Base-by-base conservation (phyloP, 306 rosid genomes). In the Vigna nakashimae region DNA sequence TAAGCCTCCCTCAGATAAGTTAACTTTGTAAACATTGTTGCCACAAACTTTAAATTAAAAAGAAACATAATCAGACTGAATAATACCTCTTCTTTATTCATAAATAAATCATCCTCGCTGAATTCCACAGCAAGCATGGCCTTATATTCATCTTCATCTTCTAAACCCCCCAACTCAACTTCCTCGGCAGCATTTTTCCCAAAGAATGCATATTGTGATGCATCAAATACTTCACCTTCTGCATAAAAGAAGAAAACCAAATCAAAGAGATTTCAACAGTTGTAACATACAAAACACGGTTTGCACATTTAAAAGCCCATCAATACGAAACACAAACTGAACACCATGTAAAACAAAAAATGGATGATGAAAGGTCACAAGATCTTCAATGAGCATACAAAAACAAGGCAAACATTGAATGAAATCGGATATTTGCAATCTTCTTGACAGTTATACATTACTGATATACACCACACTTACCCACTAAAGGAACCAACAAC, bases 121-220 rank as follows among this genome's bases (percentile, higher is more conserved):
- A 78, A 69, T 69, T 66, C 96, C 77, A 40, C 84, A 26, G 87
- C 79, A 84, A 88, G 88, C 55, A 76, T 43, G 81, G 87, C 84
- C 63, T 71, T 16, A 20, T 26, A 76, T 76, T 52, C 88, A 43
- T 80, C 90, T 53, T 77, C 90, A 6, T 87, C 97, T 18, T 88
- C 98, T 73, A 96, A 88, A 5, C 97, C 98, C 7, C 99, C 98
- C 78, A 96, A 83, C 85, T 96, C 99, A 71, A 91, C 87, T 83
- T 91, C 99, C 79, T 85, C 91, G 43, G 85, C 82, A 32, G 72
- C 88, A 84, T 89, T 90, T 84, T 91, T 88, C 16, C 99, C 98
- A 59, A 96, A 96, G 79, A 96, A 96, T 26, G 91, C 98, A 83
- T 96, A 96, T 58, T 90, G 99, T 0, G 98, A 90, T 57, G 99